Percentiles rank a stretch among this genome's conserved stretches.
Evolutionary conservation across 2,329 filamentous ascomycete species (phyloP).

Genomic region (Aureobasidium namibiae): DNA sequence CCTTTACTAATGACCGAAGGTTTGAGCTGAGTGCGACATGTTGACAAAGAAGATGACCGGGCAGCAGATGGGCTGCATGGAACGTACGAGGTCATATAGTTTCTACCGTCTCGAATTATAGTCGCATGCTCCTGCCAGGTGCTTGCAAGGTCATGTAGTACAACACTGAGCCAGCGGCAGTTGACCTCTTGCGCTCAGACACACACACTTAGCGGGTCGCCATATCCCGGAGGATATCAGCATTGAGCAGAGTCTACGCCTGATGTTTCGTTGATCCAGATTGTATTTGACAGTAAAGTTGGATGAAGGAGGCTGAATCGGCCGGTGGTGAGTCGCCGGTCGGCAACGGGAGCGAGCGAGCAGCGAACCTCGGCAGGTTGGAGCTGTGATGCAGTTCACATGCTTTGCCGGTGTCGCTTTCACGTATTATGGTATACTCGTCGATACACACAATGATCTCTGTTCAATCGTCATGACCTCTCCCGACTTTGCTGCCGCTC

Average conservation of each 20-base stretch:
- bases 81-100: too few species aligned
- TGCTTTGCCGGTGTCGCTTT: not conserved
- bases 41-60: not conserved
- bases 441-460: not conserved
- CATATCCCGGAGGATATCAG: not conserved
- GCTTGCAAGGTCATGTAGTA: not conserved
- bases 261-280: not conserved
- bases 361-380: slow-evolving; percentile 1
- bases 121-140: not conserved
- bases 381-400: not conserved
- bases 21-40: not conserved
- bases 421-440: not conserved
- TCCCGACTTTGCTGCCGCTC: slow-evolving; percentile 76
- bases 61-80: not conserved
- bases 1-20: not conserved
- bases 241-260: too few species aligned
- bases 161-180: not conserved
- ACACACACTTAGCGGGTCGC: not conserved
- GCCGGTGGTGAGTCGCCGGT: slow-evolving; percentile 8
- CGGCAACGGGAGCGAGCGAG: not conserved
- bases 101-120: not conserved
- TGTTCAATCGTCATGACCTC: slow-evolving; percentile 39
- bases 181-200: too few species aligned
- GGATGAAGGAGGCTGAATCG: not conserved
- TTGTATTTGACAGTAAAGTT: not conserved